These are phyloP conservation scores for Ogataea pignaliae DNA, from an alignment of 805 yeast genomes.

Conservation along the genomic window DNA sequence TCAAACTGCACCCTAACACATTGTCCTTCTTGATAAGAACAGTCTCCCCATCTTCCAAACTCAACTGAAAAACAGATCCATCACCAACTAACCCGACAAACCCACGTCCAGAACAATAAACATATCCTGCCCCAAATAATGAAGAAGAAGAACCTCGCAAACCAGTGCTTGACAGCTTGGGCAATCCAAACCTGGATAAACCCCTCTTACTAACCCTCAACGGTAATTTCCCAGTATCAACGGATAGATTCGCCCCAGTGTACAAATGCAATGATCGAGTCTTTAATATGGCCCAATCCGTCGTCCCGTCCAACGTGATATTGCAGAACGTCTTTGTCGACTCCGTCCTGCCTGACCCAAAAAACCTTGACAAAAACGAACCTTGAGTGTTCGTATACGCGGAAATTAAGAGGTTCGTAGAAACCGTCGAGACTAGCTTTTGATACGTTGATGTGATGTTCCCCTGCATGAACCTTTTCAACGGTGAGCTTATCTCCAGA, in stretches of 20 bases:
- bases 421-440: slow-evolving; percentile 42
- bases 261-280: slow-evolving; percentile 45
- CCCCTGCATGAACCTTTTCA: slow-evolving; percentile 42
- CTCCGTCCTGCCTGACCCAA: slow-evolving; percentile 5
- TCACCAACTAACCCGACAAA: slow-evolving; percentile 48
- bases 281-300: slow-evolving; percentile 59
- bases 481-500: slow-evolving; percentile 33
- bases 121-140: slow-evolving; percentile 33
- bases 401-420: slow-evolving; percentile 40
- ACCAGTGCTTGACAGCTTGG: slow-evolving; percentile 36
- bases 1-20: slow-evolving; percentile 47
- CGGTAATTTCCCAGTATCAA: slow-evolving; percentile 38
- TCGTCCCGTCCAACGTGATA: slow-evolving; percentile 50
- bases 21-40: slow-evolving; percentile 42
- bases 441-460: slow-evolving; percentile 43
- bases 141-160: slow-evolving; percentile 15
- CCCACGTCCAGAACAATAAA: slow-evolving; percentile 54
- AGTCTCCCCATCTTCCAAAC: slow-evolving; percentile 42
- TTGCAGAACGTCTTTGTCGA: slow-evolving; percentile 38
- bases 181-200: slow-evolving; percentile 19
- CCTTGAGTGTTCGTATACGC: slow-evolving; percentile 24
- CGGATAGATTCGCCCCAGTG: slow-evolving; percentile 46
- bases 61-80: slow-evolving; percentile 49
- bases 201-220: slow-evolving; percentile 32
- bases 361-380: slow-evolving; percentile 3